These are phyloP conservation scores for Cercophora sp. DNA, from an alignment of 495 filamentous ascomycete species.

Conservation along the genomic window DNA sequence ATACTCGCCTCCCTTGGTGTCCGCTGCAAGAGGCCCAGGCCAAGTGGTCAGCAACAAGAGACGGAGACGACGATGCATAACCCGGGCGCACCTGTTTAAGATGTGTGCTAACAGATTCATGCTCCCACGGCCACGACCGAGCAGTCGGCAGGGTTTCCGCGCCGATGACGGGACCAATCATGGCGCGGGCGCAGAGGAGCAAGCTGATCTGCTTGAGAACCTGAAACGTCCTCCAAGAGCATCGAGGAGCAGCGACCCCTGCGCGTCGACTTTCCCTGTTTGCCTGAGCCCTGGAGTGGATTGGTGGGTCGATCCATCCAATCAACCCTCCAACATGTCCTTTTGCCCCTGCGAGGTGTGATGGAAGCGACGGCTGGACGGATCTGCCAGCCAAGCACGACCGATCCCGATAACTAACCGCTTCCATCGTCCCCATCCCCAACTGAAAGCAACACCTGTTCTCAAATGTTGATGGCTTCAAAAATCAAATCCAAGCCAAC, in stretches of 20 bases:
- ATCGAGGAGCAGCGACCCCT: constrained; percentile 3
- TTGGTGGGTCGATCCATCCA: not conserved
- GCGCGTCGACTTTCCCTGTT: constrained; percentile 11
- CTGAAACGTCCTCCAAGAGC: constrained; percentile 10
- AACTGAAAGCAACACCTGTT: not conserved
- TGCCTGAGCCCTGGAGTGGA: not conserved
- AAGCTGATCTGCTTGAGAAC: constrained; percentile 7
- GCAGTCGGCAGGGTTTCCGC: not conserved
- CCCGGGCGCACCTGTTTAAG: constrained; percentile 5
- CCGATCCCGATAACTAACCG: constrained; percentile 6
- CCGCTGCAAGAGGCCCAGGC: no score
- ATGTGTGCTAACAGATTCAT: constrained; percentile 1
- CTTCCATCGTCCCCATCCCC: no score
- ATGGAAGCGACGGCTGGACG: constrained; percentile 3
- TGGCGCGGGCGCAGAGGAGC: not conserved
- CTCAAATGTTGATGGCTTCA: not conserved
- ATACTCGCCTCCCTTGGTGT: no score
- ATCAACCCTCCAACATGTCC: not conserved
- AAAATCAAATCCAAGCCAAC: no score
- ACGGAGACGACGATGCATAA: not conserved
- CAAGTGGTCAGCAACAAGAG: no score
- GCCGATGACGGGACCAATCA: constrained; percentile 7
- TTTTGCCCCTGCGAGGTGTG: not conserved
- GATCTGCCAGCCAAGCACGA: constrained; percentile 4
- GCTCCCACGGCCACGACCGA: not conserved